Percentiles rank a stretch among this genome's conserved stretches.
Conservation (phyloP, 2,329 filamentous ascomycete species). For the Pseudogymnoascus sp. region DNA sequence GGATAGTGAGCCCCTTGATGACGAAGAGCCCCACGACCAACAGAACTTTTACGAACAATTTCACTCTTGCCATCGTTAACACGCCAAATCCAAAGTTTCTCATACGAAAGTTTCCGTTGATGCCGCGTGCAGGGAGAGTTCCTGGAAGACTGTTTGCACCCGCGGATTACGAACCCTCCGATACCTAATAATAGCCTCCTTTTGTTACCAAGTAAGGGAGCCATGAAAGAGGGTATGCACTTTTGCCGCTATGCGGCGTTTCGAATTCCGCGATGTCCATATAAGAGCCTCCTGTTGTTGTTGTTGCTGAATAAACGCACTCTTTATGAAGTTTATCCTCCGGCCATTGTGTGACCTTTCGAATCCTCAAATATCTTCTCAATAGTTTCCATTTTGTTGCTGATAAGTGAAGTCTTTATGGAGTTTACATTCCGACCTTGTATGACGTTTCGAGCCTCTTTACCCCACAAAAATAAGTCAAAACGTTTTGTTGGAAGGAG, state of each 20-base stretch:
- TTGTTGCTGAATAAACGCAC: neutral
- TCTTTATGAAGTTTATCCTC: neutral
- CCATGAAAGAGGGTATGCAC: neutral
- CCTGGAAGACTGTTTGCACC: neutral
- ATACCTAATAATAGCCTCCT: neutral
- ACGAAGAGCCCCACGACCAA: slow-evolving; percentile 37
- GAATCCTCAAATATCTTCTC: too few relatives aligned
- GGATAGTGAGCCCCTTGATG: neutral
- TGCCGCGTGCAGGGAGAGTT: neutral
- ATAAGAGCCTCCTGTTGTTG: neutral
- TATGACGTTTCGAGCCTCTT: too few relatives aligned
- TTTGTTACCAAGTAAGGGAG: neutral
- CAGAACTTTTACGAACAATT: slow-evolving; percentile 10
- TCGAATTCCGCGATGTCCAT: neutral
- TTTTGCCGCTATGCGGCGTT: too few relatives aligned
- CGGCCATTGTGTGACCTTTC: neutral
- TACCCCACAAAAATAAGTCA: neutral
- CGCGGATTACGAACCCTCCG: neutral
- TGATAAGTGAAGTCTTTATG: too few relatives aligned
- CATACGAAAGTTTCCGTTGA: neutral
- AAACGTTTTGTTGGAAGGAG: neutral
- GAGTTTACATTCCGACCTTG: too few relatives aligned
- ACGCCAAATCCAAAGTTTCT: neutral
- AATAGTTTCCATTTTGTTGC: too few relatives aligned
- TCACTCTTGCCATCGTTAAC: neutral